phyloP scores from a whole-genome alignment of 108 stramenopile species.

The Pseudonitzschia multiseries region DNA sequence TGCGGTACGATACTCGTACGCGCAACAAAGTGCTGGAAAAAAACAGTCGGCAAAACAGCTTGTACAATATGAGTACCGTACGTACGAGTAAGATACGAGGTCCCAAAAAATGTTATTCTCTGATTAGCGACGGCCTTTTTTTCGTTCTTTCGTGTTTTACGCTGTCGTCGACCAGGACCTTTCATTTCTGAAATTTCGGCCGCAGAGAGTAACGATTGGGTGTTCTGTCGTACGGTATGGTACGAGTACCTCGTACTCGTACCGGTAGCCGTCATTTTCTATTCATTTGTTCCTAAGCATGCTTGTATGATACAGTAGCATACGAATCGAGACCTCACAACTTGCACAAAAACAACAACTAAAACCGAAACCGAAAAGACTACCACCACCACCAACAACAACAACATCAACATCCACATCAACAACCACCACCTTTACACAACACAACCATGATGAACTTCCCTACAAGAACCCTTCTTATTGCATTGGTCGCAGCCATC shows the following conservation, averaged over 20 bases:
- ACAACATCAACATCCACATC: no score
- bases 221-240: no score
- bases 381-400: no score
- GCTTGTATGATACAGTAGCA: background rate
- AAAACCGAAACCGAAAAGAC: no score
- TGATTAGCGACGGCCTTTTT: background rate
- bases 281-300: no score
- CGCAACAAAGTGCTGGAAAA: no score
- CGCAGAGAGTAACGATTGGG: background rate
- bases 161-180: background rate
- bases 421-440: no score
- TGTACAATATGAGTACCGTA: background rate
- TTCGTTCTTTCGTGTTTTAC: background rate
- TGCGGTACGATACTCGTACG: no score
- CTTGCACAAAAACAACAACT: no score
- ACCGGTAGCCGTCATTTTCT: no score
- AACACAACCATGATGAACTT: background rate
- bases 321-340: background rate
- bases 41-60: no score
- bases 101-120: background rate
- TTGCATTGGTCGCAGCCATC: constrained; percentile 6
- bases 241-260: no score
- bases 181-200: background rate
- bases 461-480: background rate
- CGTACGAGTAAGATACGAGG: background rate